Percentiles rank a stretch among this genome's conserved stretches.
Conservation (phyloP, 176 grass and related monocot species). For the Ananas comosus region DNA sequence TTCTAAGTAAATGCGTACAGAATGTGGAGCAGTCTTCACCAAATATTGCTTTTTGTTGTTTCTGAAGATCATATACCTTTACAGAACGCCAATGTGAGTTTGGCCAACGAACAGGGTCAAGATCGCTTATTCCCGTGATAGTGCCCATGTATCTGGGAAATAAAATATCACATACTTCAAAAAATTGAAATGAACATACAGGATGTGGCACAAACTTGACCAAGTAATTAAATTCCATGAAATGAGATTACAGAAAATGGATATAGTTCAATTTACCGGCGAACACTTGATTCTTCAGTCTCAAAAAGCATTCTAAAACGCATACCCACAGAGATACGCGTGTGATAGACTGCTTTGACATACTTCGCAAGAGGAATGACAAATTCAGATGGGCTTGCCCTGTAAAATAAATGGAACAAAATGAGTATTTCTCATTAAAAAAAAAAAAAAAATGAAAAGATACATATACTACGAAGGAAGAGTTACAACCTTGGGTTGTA, state of each 20-base stretch:
- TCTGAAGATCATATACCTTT: slow-evolving; percentile 43
- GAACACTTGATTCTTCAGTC: slow-evolving; percentile 94
- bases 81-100: slow-evolving; percentile 99
- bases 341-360: slow-evolving; percentile 95
- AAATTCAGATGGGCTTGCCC: slow-evolving; percentile 95
- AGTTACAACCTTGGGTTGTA: slow-evolving; percentile 84
- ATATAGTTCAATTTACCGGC: slow-evolving; percentile 41
- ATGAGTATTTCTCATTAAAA: slow-evolving; percentile 5
- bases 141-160: slow-evolving; percentile 92
- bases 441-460: not conserved
- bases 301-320: slow-evolving; percentile 99
- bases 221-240: not conserved
- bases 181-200: slow-evolving; percentile 6
- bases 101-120: slow-evolving; percentile 78
- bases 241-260: not conserved
- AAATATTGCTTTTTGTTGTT: not conserved
- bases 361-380: slow-evolving; percentile 90
- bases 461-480: not conserved
- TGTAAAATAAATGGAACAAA: slow-evolving; percentile 24
- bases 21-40: not conserved
- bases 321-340: slow-evolving; percentile 93
- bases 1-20: not conserved
- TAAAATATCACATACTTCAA: slow-evolving; percentile 5
- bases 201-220: not conserved
- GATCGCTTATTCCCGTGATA: slow-evolving; percentile 93